Base-by-base conservation (phyloP, 179 eudicot genomes). In the Monotropa hypopitys region DNA sequence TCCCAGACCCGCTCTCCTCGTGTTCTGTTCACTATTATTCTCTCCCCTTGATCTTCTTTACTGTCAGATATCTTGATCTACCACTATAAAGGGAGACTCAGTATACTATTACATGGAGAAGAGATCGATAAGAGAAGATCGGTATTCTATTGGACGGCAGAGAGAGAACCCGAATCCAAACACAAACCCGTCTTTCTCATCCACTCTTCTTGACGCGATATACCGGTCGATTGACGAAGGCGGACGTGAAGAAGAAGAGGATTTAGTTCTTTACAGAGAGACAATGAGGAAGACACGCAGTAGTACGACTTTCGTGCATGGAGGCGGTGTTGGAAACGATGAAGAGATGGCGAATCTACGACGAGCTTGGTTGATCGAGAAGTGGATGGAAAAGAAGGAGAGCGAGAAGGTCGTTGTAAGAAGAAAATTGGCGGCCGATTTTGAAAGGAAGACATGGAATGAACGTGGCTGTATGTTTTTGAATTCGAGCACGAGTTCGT, bases 131-230 rank as follows among this genome's bases (percentile, higher is more conserved):
- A 72, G 63, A 7, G 76, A 75, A 47, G 77, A 82, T 18, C 54
- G 54, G 9, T 70, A 47, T 20, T 23, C 53, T 15, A 32, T 70
- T 72, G 50, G 80, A 53, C 70, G 70, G 38, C 47, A 61, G 21
- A 59, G 72, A 38, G 82, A 80, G n/a, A 61, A 81, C 18, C n/a
- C n/a, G n/a, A n/a, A n/a, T n/a, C n/a, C n/a, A n/a, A n/a, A n/a
- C n/a, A n/a, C n/a, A n/a, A n/a, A n/a, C n/a, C 87, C 93, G 0
- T 91, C 98, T 0, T 93, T 93, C 80, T 93, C 98, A 0, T 91
- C 98, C 0, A 78, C 95, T 6, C 90, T 93, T 38, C 87, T 93
- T 18, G 98, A 93, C 70, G 80, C 87, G 23, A 91, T 91, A 78
- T 91, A 91, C 63, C 90, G 92, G n/a, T 93, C 98, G 1, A 89